Evolutionary conservation across 345 rosid genomes (phyloP).

Genomic region (Pistacia atlantica): DNA sequence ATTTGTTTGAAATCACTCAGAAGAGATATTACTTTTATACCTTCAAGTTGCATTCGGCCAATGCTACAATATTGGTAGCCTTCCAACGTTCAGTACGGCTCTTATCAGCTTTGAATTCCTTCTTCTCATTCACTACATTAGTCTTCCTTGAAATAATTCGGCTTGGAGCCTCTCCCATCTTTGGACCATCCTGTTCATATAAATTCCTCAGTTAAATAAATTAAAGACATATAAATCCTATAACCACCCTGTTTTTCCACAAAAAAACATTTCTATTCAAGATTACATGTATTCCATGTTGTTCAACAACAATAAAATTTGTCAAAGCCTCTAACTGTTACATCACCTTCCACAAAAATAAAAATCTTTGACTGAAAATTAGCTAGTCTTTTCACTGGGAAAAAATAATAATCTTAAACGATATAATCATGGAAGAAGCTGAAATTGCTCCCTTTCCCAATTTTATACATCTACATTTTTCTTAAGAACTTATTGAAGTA

Average conservation of each 20-base stretch:
- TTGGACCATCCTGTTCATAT: slow-evolving; percentile 66
- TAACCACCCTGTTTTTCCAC: neutral
- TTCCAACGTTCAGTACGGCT: slow-evolving; percentile 65
- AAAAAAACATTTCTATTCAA: neutral
- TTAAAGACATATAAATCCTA: neutral
- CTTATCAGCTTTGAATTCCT: slow-evolving; percentile 44
- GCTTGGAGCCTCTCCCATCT: slow-evolving; percentile 60
- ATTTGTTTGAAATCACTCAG: neutral
- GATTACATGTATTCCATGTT: neutral
- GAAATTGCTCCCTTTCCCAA: neutral
- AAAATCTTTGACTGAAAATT: neutral
- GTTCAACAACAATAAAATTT: neutral
- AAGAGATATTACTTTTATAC: slow-evolving; percentile 34
- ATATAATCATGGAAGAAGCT: neutral
- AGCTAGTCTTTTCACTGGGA: neutral
- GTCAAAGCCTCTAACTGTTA: neutral
- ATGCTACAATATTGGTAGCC: slow-evolving; percentile 70
- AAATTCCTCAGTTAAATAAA: slow-evolving; percentile 5
- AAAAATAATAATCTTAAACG: neutral
- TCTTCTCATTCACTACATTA: slow-evolving; percentile 23
- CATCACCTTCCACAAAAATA: neutral
- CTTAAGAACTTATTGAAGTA: neutral
- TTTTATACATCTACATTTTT: neutral
- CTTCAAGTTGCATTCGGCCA: slow-evolving; percentile 71
- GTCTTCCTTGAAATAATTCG: slow-evolving; percentile 50